Evolutionary conservation across 352 stramenopile genomes (phyloP).

Genomic region (Aphanomyces astaci): DNA sequence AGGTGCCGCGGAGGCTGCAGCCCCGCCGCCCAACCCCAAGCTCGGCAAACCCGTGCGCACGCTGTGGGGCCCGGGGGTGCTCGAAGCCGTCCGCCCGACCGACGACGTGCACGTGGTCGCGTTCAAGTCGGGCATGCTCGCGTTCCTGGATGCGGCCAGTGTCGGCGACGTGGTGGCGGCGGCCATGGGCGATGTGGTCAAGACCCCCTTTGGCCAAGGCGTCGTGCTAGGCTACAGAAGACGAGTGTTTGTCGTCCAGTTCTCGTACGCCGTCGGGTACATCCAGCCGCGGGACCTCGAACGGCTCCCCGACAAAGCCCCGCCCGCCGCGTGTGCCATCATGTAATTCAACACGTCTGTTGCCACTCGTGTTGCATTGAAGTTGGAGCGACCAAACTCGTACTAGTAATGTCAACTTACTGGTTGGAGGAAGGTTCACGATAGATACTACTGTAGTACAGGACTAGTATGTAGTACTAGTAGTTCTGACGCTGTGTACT

Average conservation of each 20-base stretch:
- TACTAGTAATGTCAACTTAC: too few relatives aligned
- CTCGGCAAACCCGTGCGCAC: conserved; percentile 61
- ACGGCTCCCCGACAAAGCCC: conserved; percentile 49
- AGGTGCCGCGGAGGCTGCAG: too few relatives aligned
- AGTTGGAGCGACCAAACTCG: too few relatives aligned
- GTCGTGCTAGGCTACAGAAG: conserved; percentile 60
- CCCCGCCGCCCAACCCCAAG: conserved; percentile 30
- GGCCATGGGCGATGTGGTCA: conserved; percentile 63
- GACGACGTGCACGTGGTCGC: conserved; percentile 68
- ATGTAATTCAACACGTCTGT: conserved; percentile 68
- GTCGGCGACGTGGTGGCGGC: conserved; percentile 55
- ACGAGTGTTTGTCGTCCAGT: conserved; percentile 53
- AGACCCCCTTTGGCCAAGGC: conserved; percentile 67
- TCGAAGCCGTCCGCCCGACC: conserved; percentile 44
- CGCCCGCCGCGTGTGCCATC: conserved; percentile 43
- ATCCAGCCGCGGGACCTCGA: conserved; percentile 49
- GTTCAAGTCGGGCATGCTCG: conserved; percentile 49
- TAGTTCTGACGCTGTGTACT: too few relatives aligned
- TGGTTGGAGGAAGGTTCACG: too few relatives aligned
- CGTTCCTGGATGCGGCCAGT: conserved; percentile 50
- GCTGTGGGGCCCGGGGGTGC: conserved; percentile 51
- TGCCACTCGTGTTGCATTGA: too few relatives aligned
- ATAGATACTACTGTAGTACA: too few relatives aligned
- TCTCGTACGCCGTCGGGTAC: conserved; percentile 31
- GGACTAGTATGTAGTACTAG: too few relatives aligned